Evolutionary conservation across 768 basidiomycete species (phyloP).

Genomic region (Boletellus ananas): DNA sequence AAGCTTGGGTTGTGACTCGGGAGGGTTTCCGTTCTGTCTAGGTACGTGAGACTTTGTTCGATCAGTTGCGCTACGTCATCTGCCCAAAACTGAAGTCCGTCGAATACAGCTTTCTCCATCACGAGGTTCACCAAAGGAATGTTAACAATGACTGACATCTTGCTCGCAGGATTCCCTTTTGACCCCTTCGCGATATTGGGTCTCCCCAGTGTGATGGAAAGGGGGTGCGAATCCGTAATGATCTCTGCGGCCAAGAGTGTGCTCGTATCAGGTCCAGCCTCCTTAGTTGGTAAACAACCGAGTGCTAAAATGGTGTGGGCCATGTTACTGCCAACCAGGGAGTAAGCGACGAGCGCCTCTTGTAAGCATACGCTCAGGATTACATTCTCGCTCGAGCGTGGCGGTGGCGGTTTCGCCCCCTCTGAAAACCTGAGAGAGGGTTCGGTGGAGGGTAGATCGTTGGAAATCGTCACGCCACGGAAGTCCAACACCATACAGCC

Average conservation of each 20-base stretch:
- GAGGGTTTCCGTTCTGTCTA: constrained; percentile 26
- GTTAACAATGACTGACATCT: constrained; percentile 24
- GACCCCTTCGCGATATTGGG: not conserved
- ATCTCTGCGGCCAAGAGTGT: constrained; percentile 25
- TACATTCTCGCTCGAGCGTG: constrained; percentile 2
- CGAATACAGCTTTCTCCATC: constrained; percentile 62
- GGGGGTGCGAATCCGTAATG: constrained; percentile 11
- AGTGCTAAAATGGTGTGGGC: constrained; percentile 50
- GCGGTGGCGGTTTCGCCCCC: constrained; percentile 5
- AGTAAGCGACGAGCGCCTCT: constrained; percentile 49
- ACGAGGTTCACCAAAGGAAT: constrained; percentile 64
- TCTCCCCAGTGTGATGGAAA: constrained; percentile 22
- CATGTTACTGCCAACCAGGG: constrained; percentile 34
- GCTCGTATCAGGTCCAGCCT: constrained; percentile 13
- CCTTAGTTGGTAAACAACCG: constrained; percentile 37
- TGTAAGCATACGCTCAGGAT: constrained; percentile 41
- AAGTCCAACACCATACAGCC: constrained; percentile 67
- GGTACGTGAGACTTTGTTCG: constrained; percentile 37
- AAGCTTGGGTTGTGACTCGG: constrained; percentile 58
- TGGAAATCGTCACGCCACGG: constrained; percentile 45
- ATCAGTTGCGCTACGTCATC: constrained; percentile 81
- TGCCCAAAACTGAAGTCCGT: constrained; percentile 81
- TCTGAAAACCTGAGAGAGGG: constrained; percentile 30
- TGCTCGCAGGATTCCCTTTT: constrained; percentile 1
- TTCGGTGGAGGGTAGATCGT: constrained; percentile 19